Base-by-base conservation (phyloP, 176 grass and related monocot genomes). In the Avena sativa region DNA sequence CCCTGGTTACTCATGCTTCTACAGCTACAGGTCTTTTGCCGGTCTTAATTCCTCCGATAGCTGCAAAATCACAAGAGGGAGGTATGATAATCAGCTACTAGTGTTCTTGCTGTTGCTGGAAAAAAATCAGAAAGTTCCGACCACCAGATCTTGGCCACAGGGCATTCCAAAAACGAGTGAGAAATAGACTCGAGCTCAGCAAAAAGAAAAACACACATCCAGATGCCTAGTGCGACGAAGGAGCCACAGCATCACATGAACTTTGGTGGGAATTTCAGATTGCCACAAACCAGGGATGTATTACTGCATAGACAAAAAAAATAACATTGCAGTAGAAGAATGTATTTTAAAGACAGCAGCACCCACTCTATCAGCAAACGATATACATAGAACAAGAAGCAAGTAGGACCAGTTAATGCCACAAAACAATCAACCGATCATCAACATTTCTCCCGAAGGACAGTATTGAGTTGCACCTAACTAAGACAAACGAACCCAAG, bases 11-110 rank as follows among this genome's bases (percentile, higher is more conserved):
- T 96, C 77, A 99, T 83, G 86, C 97, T 28, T 89, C 52, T 83
- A 99, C 92, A 25, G 94, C 89, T 75, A 93, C 76, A 84, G 97
- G 90, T 93, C 92, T 93, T 89, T 92, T 69, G 75, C 93, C 94
- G 49, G 88, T 30, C 30, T 30, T 30, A 30, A 30, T 30, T 30
- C 30, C 30, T 30, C 2, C 30, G 30, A 30, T 30, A 30, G 30
- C 96, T 98, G 96, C 81, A 98, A 81, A 57, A 69, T 81, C 6
- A 17, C 84, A 92, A 80, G 40, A 79, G 40, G 15, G 52, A 49
- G 57, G 6, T 20, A 57, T 64, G 67, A 74, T 11, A 38, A 78
- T 1, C 40, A 44, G 40, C 40, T 44, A 44, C 40, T 44, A 44
- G 40, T 44, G 40, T 44, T 44, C 40, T 44, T 44, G 40, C 6